phyloP scores from a whole-genome alignment of 169 alveolate species.

The Hepatocystis sp. region DNA sequence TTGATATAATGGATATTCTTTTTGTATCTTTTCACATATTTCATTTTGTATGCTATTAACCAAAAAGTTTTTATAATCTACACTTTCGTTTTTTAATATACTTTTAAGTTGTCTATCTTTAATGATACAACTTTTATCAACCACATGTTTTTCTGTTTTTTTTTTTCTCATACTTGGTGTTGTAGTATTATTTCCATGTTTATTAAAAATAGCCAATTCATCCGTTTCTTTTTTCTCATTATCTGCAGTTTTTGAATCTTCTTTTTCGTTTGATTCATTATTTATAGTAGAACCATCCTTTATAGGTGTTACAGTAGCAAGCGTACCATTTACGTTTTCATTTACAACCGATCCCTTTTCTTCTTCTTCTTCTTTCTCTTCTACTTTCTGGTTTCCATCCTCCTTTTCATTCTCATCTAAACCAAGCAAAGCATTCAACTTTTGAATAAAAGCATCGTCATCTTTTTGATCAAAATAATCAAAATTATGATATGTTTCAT shows the following conservation, averaged over 20 bases:
- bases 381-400: not conserved
- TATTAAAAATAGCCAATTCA: not conserved
- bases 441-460: slow-evolving; percentile 68
- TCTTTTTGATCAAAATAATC: slow-evolving; percentile 75
- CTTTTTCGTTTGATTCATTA: too few relatives aligned
- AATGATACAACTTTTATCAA: slow-evolving; percentile 61
- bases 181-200: slow-evolving; percentile 1
- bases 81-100: slow-evolving; percentile 52
- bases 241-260: not conserved
- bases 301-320: too few relatives aligned
- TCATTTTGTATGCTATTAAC: slow-evolving; percentile 66
- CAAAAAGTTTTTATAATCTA: slow-evolving; percentile 61
- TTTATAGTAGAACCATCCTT: too few relatives aligned
- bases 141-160: slow-evolving; percentile 61
- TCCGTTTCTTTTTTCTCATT: not conserved
- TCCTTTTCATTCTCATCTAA: slow-evolving; percentile 54
- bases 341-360: too few relatives aligned
- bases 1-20: slow-evolving; percentile 41
- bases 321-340: too few relatives aligned
- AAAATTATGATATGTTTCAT: slow-evolving; percentile 72
- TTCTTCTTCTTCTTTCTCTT: not conserved
- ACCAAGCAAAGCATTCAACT: slow-evolving; percentile 58
- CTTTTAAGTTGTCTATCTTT: slow-evolving; percentile 39
- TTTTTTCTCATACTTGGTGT: slow-evolving; percentile 22
- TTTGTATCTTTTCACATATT: slow-evolving; percentile 65